phyloP scores from a whole-genome alignment of 2,329 filamentous ascomycete genomes.

The Plectosphaerella cucumerina region DNA sequence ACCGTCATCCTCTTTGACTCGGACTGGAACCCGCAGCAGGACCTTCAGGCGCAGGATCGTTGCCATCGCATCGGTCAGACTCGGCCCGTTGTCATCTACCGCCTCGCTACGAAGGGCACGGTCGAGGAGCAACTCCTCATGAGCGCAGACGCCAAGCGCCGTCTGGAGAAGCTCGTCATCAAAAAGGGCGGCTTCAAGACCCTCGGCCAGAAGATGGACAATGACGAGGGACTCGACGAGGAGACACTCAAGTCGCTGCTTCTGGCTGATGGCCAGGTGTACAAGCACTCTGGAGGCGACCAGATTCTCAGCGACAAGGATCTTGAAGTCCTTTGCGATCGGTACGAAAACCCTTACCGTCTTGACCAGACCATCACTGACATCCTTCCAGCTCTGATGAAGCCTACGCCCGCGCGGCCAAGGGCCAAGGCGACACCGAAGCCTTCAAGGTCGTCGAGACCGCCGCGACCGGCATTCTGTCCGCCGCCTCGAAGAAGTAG shows the following conservation, averaged over 20 bases:
- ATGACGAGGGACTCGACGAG: conserved; percentile 50
- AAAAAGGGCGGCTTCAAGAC: conserved; percentile 82
- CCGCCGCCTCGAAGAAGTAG: not conserved
- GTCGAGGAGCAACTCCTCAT: conserved; percentile 85
- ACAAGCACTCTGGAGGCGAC: conserved; percentile 53
- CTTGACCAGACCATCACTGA: conserved; percentile 3
- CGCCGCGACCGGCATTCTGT: conserved; percentile 44
- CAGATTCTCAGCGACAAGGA: conserved; percentile 73
- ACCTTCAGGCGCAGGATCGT: conserved; percentile 93
- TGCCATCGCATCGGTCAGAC: conserved; percentile 94
- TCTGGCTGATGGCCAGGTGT: conserved; percentile 67
- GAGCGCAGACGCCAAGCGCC: conserved; percentile 85
- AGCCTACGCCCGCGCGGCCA: conserved; percentile 68
- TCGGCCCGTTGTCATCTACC: conserved; percentile 86
- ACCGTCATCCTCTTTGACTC: conserved; percentile 89
- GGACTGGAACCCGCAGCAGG: conserved; percentile 95
- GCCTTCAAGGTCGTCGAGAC: conserved; percentile 79
- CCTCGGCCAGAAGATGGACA: conserved; percentile 57
- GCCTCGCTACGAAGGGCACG: conserved; percentile 87
- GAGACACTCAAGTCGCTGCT: conserved; percentile 60
- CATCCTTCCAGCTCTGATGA: conserved; percentile 42
- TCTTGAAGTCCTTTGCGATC: conserved; percentile 72
- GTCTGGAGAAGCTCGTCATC: conserved; percentile 92
- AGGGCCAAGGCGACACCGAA: conserved; percentile 68
- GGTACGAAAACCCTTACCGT: conserved; percentile 30